These are phyloP conservation scores for Mycena floridula DNA, from an alignment of 768 basidiomycete genomes.

Conservation along the genomic window DNA sequence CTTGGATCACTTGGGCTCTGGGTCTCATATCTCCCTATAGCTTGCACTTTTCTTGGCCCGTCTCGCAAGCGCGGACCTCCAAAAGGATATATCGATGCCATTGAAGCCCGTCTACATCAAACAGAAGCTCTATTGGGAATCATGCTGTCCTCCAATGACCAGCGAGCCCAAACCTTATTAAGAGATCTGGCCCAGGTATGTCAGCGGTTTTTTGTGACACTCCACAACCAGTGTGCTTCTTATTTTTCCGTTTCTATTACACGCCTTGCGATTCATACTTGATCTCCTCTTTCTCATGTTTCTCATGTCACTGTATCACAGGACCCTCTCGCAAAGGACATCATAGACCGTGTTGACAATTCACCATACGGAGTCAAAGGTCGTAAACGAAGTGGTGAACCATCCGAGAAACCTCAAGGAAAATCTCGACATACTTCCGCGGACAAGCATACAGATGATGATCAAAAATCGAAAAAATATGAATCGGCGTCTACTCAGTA, in stretches of 20 bases:
- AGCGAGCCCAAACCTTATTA: conserved; percentile 37
- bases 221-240: conserved; percentile 3
- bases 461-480: conserved; percentile 10
- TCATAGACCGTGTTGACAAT: conserved; percentile 75
- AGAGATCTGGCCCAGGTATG: conserved; percentile 46
- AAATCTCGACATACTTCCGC: not conserved
- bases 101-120: conserved; percentile 86
- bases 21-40: conserved; percentile 29
- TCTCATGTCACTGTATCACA: conserved; percentile 18
- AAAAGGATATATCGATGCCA: conserved; percentile 94
- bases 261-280: conserved; percentile 9
- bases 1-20: too few relatives aligned
- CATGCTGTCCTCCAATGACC: conserved; percentile 48
- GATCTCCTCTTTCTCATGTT: conserved; percentile 1
- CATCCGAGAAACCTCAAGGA: not conserved
- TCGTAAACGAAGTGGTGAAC: conserved; percentile 40
- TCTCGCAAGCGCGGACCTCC: conserved; percentile 82
- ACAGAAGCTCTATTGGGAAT: conserved; percentile 87
- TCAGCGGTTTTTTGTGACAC: conserved; percentile 4
- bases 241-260: conserved; percentile 1
- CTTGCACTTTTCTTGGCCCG: conserved; percentile 73
- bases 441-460: not conserved
- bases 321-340: conserved; percentile 72
- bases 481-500: conserved; percentile 62
- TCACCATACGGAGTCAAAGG: conserved; percentile 76